These are phyloP conservation scores for Phytophthora pinifolia DNA, from an alignment of 352 stramenopile species.

Conservation along the genomic window DNA sequence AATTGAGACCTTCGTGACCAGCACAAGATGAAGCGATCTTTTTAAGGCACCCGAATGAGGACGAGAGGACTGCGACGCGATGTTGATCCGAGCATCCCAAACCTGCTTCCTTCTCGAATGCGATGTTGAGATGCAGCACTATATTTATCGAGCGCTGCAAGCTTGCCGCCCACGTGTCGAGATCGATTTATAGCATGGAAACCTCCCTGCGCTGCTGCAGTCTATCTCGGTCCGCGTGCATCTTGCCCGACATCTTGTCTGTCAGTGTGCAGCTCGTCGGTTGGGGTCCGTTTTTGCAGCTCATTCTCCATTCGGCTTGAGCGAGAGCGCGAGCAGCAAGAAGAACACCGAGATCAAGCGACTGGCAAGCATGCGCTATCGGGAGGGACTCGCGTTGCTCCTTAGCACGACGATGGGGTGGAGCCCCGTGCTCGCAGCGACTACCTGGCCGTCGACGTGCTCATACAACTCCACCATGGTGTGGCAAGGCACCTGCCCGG, in stretches of 20 bases:
- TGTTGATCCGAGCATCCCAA: not conserved
- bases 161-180: not conserved
- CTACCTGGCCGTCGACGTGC: slow-evolving; percentile 40
- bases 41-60: too few species aligned
- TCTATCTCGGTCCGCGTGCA: slow-evolving; percentile 18
- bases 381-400: slow-evolving; percentile 24
- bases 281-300: slow-evolving; percentile 5
- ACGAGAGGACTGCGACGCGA: too few species aligned
- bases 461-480: slow-evolving; percentile 44
- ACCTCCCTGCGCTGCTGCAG: slow-evolving; percentile 4
- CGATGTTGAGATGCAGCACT: slow-evolving; percentile 20
- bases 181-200: slow-evolving; percentile 17
- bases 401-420: slow-evolving; percentile 20
- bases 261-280: not conserved
- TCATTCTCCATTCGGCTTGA: slow-evolving; percentile 33
- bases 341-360: slow-evolving; percentile 12
- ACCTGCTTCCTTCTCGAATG: too few species aligned
- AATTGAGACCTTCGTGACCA: too few species aligned
- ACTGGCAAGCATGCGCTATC: slow-evolving; percentile 24
- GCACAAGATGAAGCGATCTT: too few species aligned
- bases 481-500: slow-evolving; percentile 63
- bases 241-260: slow-evolving; percentile 15
- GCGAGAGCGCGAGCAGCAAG: slow-evolving; percentile 12
- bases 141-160: slow-evolving; percentile 12
- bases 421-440: slow-evolving; percentile 12